Percentiles rank a stretch among this genome's conserved stretches.
phyloP scores from a whole-genome alignment of 169 alveolate genomes.

The Eimeria acervulina region DNA sequence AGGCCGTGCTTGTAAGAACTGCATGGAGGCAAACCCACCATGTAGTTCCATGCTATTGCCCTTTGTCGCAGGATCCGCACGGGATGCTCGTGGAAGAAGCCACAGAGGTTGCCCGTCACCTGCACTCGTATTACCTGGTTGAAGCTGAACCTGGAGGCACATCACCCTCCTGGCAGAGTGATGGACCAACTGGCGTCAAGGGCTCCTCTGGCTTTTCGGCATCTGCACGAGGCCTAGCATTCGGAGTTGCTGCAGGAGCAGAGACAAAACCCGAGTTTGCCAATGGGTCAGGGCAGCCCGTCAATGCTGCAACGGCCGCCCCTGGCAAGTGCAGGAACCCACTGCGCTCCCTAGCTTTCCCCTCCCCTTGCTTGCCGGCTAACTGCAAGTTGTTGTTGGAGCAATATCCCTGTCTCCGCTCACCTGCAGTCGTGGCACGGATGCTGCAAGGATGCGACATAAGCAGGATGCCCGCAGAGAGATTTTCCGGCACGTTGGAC shows the following conservation, averaged over 20 bases:
- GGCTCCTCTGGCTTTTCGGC: not conserved
- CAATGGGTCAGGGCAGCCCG: not conserved
- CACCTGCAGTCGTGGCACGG: conserved; percentile 63
- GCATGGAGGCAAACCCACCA: not conserved
- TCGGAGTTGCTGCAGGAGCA: not conserved
- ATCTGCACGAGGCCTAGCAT: not conserved
- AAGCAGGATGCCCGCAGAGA: not conserved
- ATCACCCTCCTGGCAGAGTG: not conserved
- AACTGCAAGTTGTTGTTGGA: conserved; percentile 32
- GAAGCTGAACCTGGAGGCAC: conserved; percentile 40
- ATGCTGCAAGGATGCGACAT: conserved; percentile 62
- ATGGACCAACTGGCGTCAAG: not conserved
- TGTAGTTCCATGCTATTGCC: not conserved
- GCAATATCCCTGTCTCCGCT: conserved; percentile 78
- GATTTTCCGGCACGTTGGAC: not conserved
- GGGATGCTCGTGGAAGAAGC: conserved; percentile 39
- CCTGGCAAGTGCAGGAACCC: not conserved
- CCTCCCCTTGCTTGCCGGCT: conserved; percentile 17
- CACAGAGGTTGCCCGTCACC: conserved; percentile 57
- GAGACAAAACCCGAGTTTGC: not conserved
- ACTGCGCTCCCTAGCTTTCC: conserved; percentile 50
- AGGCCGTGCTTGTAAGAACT: not conserved
- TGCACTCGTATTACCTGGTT: conserved; percentile 71
- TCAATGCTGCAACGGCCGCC: not conserved
- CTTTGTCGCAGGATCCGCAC: conserved; percentile 49